Evolutionary conservation across 192 early-diverging fungal genomes (phyloP).

Genomic region (Cetraspora pellucida): DNA sequence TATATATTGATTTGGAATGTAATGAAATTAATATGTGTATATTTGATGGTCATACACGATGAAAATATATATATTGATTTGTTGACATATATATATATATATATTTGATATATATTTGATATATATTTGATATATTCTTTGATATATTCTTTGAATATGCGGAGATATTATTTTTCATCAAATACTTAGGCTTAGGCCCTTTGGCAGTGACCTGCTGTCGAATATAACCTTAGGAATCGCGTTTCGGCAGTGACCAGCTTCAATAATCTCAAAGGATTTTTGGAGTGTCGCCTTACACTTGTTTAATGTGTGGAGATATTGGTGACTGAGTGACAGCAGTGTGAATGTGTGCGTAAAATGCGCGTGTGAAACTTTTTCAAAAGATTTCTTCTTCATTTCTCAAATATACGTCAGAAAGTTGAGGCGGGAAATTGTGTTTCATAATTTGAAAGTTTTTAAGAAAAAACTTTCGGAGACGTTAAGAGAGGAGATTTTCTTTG

Average conservation of each 20-base stretch:
- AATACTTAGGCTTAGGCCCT: not conserved
- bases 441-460: not conserved
- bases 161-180: not conserved
- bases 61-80: no score
- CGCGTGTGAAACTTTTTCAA: not conserved
- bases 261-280: not conserved
- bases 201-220: slow-evolving; percentile 8
- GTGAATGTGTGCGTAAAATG: not conserved
- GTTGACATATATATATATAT: no score
- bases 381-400: not conserved
- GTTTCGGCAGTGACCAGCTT: slow-evolving; percentile 20
- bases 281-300: slow-evolving; percentile 8
- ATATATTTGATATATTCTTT: no score
- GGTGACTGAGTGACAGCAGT: not conserved
- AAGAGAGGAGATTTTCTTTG: no score
- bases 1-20: no score
- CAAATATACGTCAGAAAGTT: not conserved
- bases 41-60: no score
- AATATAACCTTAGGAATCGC: slow-evolving; percentile 13
- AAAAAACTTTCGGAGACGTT: no score
- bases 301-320: not conserved
- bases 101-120: no score
- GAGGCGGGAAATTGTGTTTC: not conserved
- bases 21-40: no score
- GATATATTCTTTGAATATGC: no score